Base-by-base conservation (phyloP, 164 flowering plant species). In the Saururus chinensis region DNA sequence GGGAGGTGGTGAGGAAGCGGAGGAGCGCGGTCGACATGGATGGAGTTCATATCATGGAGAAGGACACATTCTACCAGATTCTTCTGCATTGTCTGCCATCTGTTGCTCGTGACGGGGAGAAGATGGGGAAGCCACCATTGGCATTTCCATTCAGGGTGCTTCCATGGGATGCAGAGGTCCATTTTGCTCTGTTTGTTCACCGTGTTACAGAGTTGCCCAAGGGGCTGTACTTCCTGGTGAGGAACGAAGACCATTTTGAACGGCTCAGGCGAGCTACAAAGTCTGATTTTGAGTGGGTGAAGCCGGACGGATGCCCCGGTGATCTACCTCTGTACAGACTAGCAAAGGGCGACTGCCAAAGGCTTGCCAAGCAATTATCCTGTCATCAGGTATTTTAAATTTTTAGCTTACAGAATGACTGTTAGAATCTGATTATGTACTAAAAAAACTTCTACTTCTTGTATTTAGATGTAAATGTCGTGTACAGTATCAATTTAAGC, bases 21-120 rank as follows among this genome's bases (percentile, higher is more conserved):
- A 81, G 96, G 73, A 92, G 98, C 60, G 98, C 96, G 2, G 98
- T 89, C 26, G 98, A 89, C 71, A 92, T 92, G 98, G 98, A 89
- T 75, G 83, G 84, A 59, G 74, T 71, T 57, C 78, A 75, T 68
- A 66, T 53, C 24, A 89, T 92, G 77, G 73, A 71, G 45, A 83
- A 80, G 57, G 83, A 74, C 8, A 81, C 88, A 4, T 92, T 92
- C 77, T 92, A 84, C 75, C 96, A 92, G 76, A 84, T 92, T 22
- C 70, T 92, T 22, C 66, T 84, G 56, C 98, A 92, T 72, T 92
- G 96, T 70, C 84, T 89, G 73, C 93, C 98, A 59, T 84, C 95
- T 0, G 95, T 92, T 57, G 69, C 66, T 30, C 54, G 57, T 6
- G 68, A 62, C 22, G 78, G 77, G 52, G 80, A 64, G 75, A 84